Percentiles rank a stretch among this genome's conserved stretches.
Evolutionary conservation across 805 yeast genomes (phyloP).

Genomic region (Saturnispora hagleri): DNA sequence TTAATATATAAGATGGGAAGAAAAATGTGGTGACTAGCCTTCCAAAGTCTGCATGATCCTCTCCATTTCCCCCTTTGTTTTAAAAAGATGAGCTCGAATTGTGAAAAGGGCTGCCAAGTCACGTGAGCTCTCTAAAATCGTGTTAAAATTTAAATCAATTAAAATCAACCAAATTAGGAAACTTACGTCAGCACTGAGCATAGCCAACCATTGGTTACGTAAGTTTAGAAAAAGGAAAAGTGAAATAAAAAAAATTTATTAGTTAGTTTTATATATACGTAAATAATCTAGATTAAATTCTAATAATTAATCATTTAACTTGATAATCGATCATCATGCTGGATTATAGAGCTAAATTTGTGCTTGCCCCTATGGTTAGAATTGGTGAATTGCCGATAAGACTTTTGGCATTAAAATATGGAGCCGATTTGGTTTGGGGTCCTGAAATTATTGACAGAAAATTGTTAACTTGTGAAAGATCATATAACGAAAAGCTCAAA

Average conservation of each 20-base stretch:
- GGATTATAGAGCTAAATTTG: conserved; percentile 67
- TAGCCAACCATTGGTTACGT: too few relatives aligned
- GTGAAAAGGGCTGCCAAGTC: neutral
- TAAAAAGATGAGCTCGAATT: neutral
- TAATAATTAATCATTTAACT: too few relatives aligned
- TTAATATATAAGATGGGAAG: neutral
- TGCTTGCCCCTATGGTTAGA: conserved; percentile 94
- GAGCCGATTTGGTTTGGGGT: conserved; percentile 94
- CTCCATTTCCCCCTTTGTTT: neutral
- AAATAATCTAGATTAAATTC: too few relatives aligned
- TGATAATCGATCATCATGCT: conserved; percentile 34
- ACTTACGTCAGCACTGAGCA: neutral
- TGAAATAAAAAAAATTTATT: too few relatives aligned
- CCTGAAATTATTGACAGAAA: conserved; percentile 93
- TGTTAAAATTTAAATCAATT: neutral
- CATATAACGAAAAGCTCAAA: conserved; percentile 43
- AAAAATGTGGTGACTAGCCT: neutral
- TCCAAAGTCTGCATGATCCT: neutral
- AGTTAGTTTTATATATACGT: neutral
- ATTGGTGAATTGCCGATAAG: conserved; percentile 92
- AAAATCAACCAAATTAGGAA: neutral
- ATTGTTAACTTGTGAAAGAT: conserved; percentile 59
- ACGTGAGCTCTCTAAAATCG: neutral
- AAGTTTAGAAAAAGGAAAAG: too few relatives aligned
- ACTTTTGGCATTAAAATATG: conserved; percentile 66